These are phyloP conservation scores for Leccinum ochraceum DNA, from an alignment of 768 basidiomycete genomes.

Conservation along the genomic window DNA sequence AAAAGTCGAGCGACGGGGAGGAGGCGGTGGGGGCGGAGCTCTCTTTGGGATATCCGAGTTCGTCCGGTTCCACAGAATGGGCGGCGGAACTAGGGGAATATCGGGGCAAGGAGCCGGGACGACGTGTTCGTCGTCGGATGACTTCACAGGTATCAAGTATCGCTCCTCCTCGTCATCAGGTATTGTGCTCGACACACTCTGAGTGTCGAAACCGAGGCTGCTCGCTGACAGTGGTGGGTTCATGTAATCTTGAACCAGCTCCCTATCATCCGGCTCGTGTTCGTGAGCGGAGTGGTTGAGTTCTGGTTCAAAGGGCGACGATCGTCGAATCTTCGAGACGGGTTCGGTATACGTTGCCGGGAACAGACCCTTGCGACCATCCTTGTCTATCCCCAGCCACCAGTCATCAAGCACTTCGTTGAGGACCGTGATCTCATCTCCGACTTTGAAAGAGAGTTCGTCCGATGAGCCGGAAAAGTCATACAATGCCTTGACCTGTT, in stretches of 20 bases:
- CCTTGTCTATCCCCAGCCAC: conserved; percentile 79
- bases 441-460: conserved; percentile 73
- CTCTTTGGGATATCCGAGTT: conserved; percentile 35
- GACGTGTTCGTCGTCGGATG: conserved; percentile 26
- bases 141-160: conserved; percentile 31
- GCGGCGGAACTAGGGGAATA: conserved; percentile 9
- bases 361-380: conserved; percentile 77
- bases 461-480: conserved; percentile 76
- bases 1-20: conserved; percentile 50
- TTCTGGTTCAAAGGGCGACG: conserved; percentile 37
- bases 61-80: conserved; percentile 27
- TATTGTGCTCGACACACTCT: conserved; percentile 43
- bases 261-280: conserved; percentile 29
- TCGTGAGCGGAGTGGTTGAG: conserved; percentile 12
- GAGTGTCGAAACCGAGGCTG: conserved; percentile 34
- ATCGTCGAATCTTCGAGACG: conserved; percentile 18
- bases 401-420: conserved; percentile 86
- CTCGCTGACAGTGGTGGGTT: conserved; percentile 28
- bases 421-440: conserved; percentile 73
- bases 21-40: conserved; percentile 66
- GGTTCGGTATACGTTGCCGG: conserved; percentile 73
- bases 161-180: conserved; percentile 48
- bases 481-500: conserved; percentile 66
- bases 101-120: conserved; percentile 23
- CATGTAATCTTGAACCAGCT: conserved; percentile 16